A percentile compares a stretch with the other conserved stretches of the same genome.
Conservation (phyloP, 1,139 yeast genomes). For the Lodderomyces metapsilosis region DNA sequence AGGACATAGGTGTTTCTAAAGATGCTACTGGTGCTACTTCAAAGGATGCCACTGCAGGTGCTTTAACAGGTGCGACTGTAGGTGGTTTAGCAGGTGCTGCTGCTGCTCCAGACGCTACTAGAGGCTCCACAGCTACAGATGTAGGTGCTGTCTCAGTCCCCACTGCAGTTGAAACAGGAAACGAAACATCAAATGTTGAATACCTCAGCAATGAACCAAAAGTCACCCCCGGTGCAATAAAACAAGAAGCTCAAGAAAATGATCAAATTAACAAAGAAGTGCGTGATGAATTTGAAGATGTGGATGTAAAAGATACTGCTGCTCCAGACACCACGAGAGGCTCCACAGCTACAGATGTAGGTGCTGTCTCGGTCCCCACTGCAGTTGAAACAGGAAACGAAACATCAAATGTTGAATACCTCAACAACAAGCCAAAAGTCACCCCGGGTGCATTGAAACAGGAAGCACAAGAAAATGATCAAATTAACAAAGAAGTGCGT, state of each 20-base stretch:
- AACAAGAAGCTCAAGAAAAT: slow-evolving; percentile 3
- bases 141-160: slow-evolving; percentile 12
- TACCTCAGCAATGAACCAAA: slow-evolving; percentile 3
- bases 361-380: slow-evolving; percentile 11
- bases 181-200: slow-evolving; percentile 7
- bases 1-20: too few relatives aligned
- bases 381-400: slow-evolving; percentile 7
- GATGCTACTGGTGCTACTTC: slow-evolving; percentile 17
- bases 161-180: slow-evolving; percentile 8
- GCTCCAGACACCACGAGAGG: too few relatives aligned
- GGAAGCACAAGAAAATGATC: slow-evolving; percentile 5
- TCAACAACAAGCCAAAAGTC: slow-evolving; percentile 4
- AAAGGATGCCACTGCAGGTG: too few relatives aligned
- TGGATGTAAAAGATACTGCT: too few relatives aligned
- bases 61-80: too few relatives aligned
- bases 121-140: too few relatives aligned
- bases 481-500: slow-evolving; percentile 7
- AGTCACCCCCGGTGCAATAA: slow-evolving; percentile 5
- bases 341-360: too few relatives aligned
- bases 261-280: slow-evolving; percentile 7
- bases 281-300: slow-evolving; percentile 5
- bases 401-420: slow-evolving; percentile 7
- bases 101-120: too few relatives aligned
- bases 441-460: slow-evolving; percentile 5
- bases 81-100: too few relatives aligned